A percentile compares a stretch with the other conserved stretches of the same genome.
phyloP scores from a whole-genome alignment of 148 eudicot species.

The Silene conica region DNA sequence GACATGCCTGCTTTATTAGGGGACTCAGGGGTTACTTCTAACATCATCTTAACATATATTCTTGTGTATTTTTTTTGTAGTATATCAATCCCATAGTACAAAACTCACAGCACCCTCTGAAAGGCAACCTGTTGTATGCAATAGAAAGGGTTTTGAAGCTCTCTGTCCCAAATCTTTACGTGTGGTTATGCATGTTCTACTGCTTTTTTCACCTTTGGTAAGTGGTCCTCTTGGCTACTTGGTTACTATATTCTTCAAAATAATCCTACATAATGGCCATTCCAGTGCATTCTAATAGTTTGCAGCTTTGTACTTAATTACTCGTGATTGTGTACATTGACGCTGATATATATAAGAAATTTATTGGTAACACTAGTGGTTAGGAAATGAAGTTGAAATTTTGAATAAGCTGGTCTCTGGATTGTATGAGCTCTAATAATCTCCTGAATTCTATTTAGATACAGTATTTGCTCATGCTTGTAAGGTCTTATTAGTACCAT shows the following conservation, averaged over 20 bases:
- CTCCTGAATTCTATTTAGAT: not conserved
- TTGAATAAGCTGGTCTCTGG: not conserved
- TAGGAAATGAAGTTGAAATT: not conserved
- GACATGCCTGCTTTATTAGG: constrained; percentile 4
- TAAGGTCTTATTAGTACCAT: too few species aligned
- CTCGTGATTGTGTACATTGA: not conserved
- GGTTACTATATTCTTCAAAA: not conserved
- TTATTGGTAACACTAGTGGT: not conserved
- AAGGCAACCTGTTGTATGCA: constrained; percentile 85
- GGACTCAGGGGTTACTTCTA: not conserved
- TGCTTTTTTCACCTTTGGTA: constrained; percentile 97
- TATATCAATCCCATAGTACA: constrained; percentile 88
- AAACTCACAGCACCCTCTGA: constrained; percentile 90
- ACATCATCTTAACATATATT: constrained; percentile 22
- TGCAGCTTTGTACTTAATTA: not conserved
- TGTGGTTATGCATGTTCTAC: constrained; percentile 99
- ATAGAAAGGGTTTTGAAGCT: constrained; percentile 95
- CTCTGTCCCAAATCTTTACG: constrained; percentile 91
- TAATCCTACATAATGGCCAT: not conserved
- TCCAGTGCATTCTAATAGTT: not conserved
- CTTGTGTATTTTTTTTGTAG: constrained; percentile 37
- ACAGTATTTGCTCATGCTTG: not conserved
- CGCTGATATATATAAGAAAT: not conserved
- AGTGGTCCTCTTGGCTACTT: constrained; percentile 23
- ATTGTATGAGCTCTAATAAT: not conserved